Conservation (phyloP, 495 filamentous ascomycete species). For the Neohortaea acidophila region DNA sequence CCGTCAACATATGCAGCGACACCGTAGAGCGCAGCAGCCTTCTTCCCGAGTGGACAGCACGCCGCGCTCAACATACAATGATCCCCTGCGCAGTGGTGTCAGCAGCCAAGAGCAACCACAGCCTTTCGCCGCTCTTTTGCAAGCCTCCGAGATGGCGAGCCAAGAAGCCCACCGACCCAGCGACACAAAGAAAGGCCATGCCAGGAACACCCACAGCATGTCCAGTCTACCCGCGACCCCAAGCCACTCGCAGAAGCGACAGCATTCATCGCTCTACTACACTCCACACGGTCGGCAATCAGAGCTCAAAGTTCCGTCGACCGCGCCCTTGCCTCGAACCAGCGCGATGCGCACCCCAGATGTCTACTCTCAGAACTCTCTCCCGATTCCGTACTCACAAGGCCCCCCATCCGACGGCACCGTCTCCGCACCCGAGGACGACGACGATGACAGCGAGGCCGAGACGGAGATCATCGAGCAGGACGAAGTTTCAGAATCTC, state of each 20-base stretch:
- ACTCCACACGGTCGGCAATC: conserved; percentile 12
- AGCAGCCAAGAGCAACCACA: conserved; percentile 12
- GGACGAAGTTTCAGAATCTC: conserved; percentile 39
- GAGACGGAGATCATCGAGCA: conserved; percentile 21
- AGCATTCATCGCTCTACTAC: conserved; percentile 1
- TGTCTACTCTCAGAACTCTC: conserved; percentile 31
- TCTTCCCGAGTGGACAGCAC: conserved; percentile 11
- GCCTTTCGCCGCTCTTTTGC: conserved; percentile 55
- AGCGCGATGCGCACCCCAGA: conserved; percentile 26
- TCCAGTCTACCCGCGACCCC: conserved; percentile 75
- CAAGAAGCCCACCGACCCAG: conserved; percentile 55
- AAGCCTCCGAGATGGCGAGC: conserved; percentile 58
- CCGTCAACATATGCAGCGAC: conserved; percentile 60
- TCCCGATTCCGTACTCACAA: conserved; percentile 28
- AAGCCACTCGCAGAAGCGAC: conserved; percentile 27
- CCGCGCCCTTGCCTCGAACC: conserved; percentile 21
- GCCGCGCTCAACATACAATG: conserved; percentile 14
- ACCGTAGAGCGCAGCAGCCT: conserved; percentile 28
- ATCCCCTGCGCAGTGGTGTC: conserved; percentile 25
- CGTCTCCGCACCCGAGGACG: conserved; percentile 59
- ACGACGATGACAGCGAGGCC: conserved; percentile 15
- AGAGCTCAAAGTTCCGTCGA: conserved; percentile 6
- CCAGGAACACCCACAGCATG: conserved; percentile 47
- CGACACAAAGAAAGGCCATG: conserved; percentile 34
- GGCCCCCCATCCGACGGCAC: conserved; percentile 67